Evolutionary conservation across 768 basidiomycete genomes (phyloP).

Genomic region (Cystoderma amianthinum): DNA sequence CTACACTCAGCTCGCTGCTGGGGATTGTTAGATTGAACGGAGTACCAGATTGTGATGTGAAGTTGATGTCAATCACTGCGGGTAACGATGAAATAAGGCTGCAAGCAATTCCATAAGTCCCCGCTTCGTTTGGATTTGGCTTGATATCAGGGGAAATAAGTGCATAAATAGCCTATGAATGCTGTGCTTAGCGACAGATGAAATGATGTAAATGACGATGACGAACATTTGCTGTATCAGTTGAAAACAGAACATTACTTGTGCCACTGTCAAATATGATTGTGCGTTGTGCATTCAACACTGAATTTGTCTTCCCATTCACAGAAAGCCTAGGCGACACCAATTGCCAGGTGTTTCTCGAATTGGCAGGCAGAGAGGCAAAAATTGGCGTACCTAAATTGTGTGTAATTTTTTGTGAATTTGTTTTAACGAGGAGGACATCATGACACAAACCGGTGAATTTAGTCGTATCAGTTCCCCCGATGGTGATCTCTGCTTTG

Average conservation of each 20-base stretch:
- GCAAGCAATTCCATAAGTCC: slow-evolving; percentile 52
- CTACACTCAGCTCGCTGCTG: slow-evolving; percentile 49
- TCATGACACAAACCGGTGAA: slow-evolving; percentile 39
- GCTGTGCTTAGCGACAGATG: not conserved
- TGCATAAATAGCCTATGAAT: slow-evolving; percentile 45
- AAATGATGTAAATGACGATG: slow-evolving; percentile 2
- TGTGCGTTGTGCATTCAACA: slow-evolving; percentile 29
- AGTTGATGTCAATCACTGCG: slow-evolving; percentile 44
- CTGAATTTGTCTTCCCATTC: slow-evolving; percentile 41
- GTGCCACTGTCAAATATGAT: slow-evolving; percentile 57
- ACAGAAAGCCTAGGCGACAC: slow-evolving; percentile 38
- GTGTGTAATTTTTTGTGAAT: not conserved
- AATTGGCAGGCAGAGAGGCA: slow-evolving; percentile 28
- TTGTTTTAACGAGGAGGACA: not conserved
- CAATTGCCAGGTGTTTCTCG: slow-evolving; percentile 36
- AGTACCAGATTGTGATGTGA: slow-evolving; percentile 40
- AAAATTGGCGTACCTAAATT: slow-evolving; percentile 31
- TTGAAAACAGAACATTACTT: slow-evolving; percentile 46
- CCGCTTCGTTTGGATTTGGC: slow-evolving; percentile 41
- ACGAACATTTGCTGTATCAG: slow-evolving; percentile 37
- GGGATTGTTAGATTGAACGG: slow-evolving; percentile 54
- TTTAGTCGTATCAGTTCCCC: slow-evolving; percentile 45
- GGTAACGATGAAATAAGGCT: slow-evolving; percentile 34
- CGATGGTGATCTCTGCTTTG: slow-evolving; percentile 45
- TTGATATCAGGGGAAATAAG: slow-evolving; percentile 52